These are phyloP conservation scores for Plasmodium gaboni DNA, from an alignment of 169 alveolate genomes.

Conservation along the genomic window DNA sequence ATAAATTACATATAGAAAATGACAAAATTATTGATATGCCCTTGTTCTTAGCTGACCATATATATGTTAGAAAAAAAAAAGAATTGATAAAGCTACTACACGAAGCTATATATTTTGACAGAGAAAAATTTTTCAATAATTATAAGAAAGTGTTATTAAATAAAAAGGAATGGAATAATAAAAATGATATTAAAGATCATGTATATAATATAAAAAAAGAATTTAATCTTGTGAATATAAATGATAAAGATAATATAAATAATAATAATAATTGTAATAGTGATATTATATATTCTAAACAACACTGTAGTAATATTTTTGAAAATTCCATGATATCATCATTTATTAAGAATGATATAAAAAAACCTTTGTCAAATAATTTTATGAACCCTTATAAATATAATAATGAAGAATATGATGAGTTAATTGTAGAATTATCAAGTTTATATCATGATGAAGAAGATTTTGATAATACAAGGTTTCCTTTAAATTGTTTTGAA, in stretches of 20 bases:
- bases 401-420: slow-evolving; percentile 65
- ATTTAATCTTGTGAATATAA: neutral
- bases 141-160: slow-evolving; percentile 45
- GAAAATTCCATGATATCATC: too few relatives aligned
- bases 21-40: slow-evolving; percentile 74
- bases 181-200: neutral
- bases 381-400: slow-evolving; percentile 24
- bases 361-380: too few relatives aligned
- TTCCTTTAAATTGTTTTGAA: neutral
- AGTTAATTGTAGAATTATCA: slow-evolving; percentile 26
- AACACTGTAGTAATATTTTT: too few relatives aligned
- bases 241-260: neutral
- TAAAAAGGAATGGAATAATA: neutral
- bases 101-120: slow-evolving; percentile 57
- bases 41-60: slow-evolving; percentile 51
- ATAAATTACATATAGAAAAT: slow-evolving; percentile 63
- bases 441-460: neutral
- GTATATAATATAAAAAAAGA: neutral
- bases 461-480: neutral
- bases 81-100: slow-evolving; percentile 37
- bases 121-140: slow-evolving; percentile 35
- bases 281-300: neutral
- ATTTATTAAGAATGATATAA: too few relatives aligned
- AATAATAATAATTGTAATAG: neutral
- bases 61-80: slow-evolving; percentile 54